These are phyloP conservation scores for Pythium volutum DNA, from an alignment of 352 stramenopile species.

Conservation along the genomic window DNA sequence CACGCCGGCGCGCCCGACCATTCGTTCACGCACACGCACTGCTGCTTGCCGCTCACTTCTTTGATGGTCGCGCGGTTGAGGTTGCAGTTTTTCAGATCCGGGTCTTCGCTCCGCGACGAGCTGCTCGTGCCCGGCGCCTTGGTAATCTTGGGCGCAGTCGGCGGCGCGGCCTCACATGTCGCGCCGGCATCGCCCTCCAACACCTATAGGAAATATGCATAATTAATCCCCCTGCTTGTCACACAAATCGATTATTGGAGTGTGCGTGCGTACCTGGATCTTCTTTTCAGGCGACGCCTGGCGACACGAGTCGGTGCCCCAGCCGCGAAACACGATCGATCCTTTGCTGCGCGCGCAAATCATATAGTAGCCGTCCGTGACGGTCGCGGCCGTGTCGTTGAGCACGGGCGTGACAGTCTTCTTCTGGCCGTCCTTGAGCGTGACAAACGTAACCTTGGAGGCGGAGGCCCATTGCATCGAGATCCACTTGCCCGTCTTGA, in stretches of 20 bases:
- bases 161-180: slow-evolving; percentile 17
- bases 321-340: slow-evolving; percentile 59
- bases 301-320: slow-evolving; percentile 49
- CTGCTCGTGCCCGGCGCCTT: background rate
- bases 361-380: slow-evolving; percentile 42
- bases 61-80: slow-evolving; percentile 45
- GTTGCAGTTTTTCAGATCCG: slow-evolving; percentile 45
- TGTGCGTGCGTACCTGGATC: slow-evolving; percentile 28
- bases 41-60: slow-evolving; percentile 30
- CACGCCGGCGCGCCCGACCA: slow-evolving; percentile 33
- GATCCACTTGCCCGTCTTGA: slow-evolving; percentile 37
- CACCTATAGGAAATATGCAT: slow-evolving; percentile 1
- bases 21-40: slow-evolving; percentile 35
- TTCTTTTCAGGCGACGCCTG: slow-evolving; percentile 47
- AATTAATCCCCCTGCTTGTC: too few species aligned
- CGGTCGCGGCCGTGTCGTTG: slow-evolving; percentile 29
- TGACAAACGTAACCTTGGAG: slow-evolving; percentile 62
- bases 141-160: slow-evolving; percentile 12
- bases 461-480: slow-evolving; percentile 46
- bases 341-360: slow-evolving; percentile 54
- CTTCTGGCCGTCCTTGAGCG: slow-evolving; percentile 58
- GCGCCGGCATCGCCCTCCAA: slow-evolving; percentile 30
- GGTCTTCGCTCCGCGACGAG: slow-evolving; percentile 18
- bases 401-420: slow-evolving; percentile 55
- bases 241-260: background rate